Evolutionary conservation across 495 filamentous ascomycete genomes (phyloP), one percentile per base, ranked within the genome.

Genomic region (Aspergillus ostianus): DNA sequence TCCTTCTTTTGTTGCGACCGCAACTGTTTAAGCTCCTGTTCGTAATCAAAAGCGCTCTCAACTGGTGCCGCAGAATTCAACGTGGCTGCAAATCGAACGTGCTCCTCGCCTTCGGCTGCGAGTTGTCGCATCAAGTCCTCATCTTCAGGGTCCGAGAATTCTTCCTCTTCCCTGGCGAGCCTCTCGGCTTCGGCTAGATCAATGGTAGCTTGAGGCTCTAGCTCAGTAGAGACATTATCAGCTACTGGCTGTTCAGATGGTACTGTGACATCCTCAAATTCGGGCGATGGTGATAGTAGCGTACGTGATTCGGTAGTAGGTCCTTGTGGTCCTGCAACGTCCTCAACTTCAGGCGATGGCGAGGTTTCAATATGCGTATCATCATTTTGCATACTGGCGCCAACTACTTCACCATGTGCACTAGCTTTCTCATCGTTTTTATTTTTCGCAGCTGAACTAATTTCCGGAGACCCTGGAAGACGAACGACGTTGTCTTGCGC

Each of bases 1-100:
- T 98, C 93, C 68, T 96, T 96, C 72, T 92, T 93, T 67, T 98
- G 94, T 68, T 98, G 93, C n/a, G 71, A 84, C 27, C 93, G 91
- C 4, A 98, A 82, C 27, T 91, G 85, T 63, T 88, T 90, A 10
- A 97, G 83, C 70, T 98, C 93, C 59, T 82, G 77, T 63, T 98
- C 93, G 69, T 93, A 97, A 19, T 91, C 87, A 30, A 86, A 85
- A 17, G 84, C 80, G 63, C 85, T 88, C 65, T 92, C 82, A 9
- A 67, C 69, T 19, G 77, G 71, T 12, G 69, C 59, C 8, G 84
- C 80, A 60, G 88, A 82, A 69, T 94, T 96, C 27, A 98, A 78
- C 17, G 87, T 85, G 49, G 89, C 91, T 5, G 94, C 90, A 67
- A 98, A 98, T 8, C 92, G 85, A 8, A 87, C 91, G 67, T 98